Evolutionary conservation across 2,329 filamentous ascomycete species (phyloP), one percentile per base, ranked within the genome.

Genomic region (Talaromyces albobiverticillius): DNA sequence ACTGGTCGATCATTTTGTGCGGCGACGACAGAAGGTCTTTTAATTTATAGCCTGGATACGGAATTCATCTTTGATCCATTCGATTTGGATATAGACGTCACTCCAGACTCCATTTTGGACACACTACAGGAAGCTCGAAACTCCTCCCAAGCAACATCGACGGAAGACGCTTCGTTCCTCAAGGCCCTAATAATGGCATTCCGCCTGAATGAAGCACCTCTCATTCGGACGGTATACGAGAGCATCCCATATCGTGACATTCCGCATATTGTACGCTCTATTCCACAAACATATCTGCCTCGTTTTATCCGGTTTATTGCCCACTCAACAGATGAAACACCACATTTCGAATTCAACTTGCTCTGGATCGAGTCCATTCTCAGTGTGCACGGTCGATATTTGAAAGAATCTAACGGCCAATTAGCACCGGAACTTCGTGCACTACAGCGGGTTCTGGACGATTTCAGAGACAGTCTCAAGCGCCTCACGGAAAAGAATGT

Each of bases 151-250:
- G 82, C 87, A 9, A 76, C 88, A 29, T 79, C 87, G 54, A 85
- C 91, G 53, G 82, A 82, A 58, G 89, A 96, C 67, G 68, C 61
- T 5, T 64, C 69, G 8, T 95, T 89, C 71, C 82, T 97, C 59
- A 95, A 94, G 73, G 93, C 94, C 1, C 78, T 99, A 5, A 86
- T 96, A 59, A 99, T 99, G 94, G 88, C 92, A 1, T 99, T 99
- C 80, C 88, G 95, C 5, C 85, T 99, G 55, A 96, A 96, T 73
- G 90, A 95, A 70, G 81, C 85, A 4, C 83, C 85, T 20, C 79
- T 99, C 45, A 84, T 96, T 58, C 88, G 88, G 62, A 85, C 85
- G 51, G 89, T 96, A 16, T 97, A 96, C 74, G 87, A 95, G 72
- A 82, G 84, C 2, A 87, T 93, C 22, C 92, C 94, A 1, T 79